Evolutionary conservation across 768 basidiomycete genomes (phyloP).

Genomic region (Termitomyces sp.): DNA sequence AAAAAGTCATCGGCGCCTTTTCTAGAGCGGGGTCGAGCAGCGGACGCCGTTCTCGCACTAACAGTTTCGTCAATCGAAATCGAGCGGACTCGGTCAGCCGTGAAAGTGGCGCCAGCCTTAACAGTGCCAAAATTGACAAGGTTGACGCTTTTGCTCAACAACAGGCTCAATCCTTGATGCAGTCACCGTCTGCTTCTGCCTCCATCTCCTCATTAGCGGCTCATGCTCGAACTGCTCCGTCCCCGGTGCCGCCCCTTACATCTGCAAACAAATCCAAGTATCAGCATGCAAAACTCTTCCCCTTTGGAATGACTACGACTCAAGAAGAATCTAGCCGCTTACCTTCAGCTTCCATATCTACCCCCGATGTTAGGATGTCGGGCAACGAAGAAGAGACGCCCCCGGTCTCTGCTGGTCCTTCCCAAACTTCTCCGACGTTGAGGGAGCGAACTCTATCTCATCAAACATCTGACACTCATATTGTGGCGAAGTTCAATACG

Average conservation of each 20-base stretch:
- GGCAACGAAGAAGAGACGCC: conserved; percentile 44
- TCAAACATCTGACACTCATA: conserved; percentile 63
- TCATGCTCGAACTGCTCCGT: conserved; percentile 52
- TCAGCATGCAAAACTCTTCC: conserved; percentile 76
- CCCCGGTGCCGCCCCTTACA: conserved; percentile 75
- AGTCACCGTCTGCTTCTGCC: conserved; percentile 61
- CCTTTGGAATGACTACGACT: conserved; percentile 72
- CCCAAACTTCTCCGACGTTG: conserved; percentile 41
- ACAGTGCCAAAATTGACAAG: conserved; percentile 56
- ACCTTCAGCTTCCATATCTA: conserved; percentile 37
- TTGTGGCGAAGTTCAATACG: conserved; percentile 48
- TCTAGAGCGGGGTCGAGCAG: conserved; percentile 57
- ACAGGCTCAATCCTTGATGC: conserved; percentile 43
- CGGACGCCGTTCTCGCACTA: conserved; percentile 75
- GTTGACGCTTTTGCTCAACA: conserved; percentile 32
- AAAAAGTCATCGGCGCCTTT: conserved; percentile 66
- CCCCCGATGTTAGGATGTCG: conserved; percentile 37
- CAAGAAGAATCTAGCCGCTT: conserved; percentile 66
- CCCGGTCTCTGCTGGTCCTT: conserved; percentile 34
- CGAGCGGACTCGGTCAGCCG: conserved; percentile 70
- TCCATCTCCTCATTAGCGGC: conserved; percentile 62
- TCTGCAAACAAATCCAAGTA: conserved; percentile 69
- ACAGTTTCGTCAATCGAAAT: conserved; percentile 65
- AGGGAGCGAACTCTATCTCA: conserved; percentile 63
- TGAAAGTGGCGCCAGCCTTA: conserved; percentile 71